Base-by-base conservation (phyloP, 202 grass and related monocot species). In the Saccharum hybrid region DNA sequence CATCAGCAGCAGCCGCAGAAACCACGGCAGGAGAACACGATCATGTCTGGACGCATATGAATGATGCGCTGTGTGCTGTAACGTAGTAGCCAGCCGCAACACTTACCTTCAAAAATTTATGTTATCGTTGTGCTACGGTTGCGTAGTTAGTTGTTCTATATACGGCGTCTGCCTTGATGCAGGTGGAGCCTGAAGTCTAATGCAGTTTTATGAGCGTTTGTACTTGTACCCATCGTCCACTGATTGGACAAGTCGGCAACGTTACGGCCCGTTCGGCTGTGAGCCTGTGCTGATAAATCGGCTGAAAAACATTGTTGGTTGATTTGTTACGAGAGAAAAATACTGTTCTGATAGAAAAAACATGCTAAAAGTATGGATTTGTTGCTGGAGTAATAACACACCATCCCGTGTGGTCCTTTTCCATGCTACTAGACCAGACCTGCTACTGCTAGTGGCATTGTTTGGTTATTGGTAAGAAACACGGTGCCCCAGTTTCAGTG, bases 11-110 rank as follows among this genome's bases (percentile, higher is more conserved):
- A 26, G 26, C 26, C 26, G 26, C 26, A 26, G 26, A 26, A 26
- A 26, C 26, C 26, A 37, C 9, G 15, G 3, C 3, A 59, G 13
- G 37, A 69, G 48, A 46, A 11, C 4, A 26, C 26, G 13, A 23
- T 45, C 12, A 56, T 39, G n/a, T 68, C 2, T 51, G 36, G 61
- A 36, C 59, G 28, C 70, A 14, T 19, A 12, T n/a, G 63, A n/a
- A 68, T 7, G 30, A 67, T 68, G 36, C 34, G 4, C 9, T 1
- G 26, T 23, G 41, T 41, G 8, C 7, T 3, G 18, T 46, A 69
- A 76, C 77, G 64, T 45, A 63, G 56, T 22, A 59, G 54, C 54
- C 31, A 76, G 71, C 13, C 38, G 71, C 71, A 56, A 63, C 43
- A 76, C 77, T 71, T 14, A 65, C 33, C 37, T 21, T 34, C 36